These are phyloP conservation scores for Daldinia concentrica DNA, from an alignment of 495 filamentous ascomycete species.

Conservation along the genomic window DNA sequence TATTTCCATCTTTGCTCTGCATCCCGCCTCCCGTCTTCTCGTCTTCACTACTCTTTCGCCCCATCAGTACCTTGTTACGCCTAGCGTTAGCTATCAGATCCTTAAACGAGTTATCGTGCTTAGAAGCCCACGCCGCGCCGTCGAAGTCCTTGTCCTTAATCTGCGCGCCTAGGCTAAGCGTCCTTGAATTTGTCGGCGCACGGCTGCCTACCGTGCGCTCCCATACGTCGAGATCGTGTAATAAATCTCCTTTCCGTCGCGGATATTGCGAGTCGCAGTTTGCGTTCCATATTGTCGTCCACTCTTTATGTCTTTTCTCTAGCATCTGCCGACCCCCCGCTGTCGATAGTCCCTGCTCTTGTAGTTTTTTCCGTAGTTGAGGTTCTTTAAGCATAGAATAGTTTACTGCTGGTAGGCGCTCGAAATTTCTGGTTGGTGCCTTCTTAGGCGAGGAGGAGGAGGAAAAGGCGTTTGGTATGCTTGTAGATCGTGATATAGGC, in stretches of 20 bases:
- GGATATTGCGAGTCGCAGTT: constrained; percentile 86
- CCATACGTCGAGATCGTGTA: constrained; percentile 84
- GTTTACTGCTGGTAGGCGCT: constrained; percentile 77
- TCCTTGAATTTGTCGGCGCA: constrained; percentile 49
- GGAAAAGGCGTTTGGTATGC: constrained; percentile 30
- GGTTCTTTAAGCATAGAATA: constrained; percentile 83
- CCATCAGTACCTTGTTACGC: constrained; percentile 51
- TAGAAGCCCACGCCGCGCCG: constrained; percentile 74
- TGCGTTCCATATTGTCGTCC: constrained; percentile 95
- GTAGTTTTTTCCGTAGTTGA: constrained; percentile 78
- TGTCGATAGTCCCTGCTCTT: constrained; percentile 81
- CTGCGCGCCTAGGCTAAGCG: constrained; percentile 48
- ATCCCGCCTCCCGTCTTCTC: background rate
- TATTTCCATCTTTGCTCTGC: background rate
- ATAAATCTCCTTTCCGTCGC: constrained; percentile 72
- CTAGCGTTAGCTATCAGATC: constrained; percentile 77
- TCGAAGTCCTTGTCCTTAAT: constrained; percentile 86
- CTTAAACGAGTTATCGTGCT: constrained; percentile 77
- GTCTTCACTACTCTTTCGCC: constrained; percentile 21
- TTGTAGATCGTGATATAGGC: constrained; percentile 42
- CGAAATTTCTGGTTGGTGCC: constrained; percentile 36
- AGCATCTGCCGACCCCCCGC: constrained; percentile 71
- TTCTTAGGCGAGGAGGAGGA: constrained; percentile 20
- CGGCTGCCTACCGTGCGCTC: constrained; percentile 75
- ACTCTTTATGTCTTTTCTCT: constrained; percentile 86